Percentiles rank a stretch among this genome's conserved stretches.
phyloP scores from a whole-genome alignment of 768 basidiomycete species.

The Tubosaeta brunneosetosa region DNA sequence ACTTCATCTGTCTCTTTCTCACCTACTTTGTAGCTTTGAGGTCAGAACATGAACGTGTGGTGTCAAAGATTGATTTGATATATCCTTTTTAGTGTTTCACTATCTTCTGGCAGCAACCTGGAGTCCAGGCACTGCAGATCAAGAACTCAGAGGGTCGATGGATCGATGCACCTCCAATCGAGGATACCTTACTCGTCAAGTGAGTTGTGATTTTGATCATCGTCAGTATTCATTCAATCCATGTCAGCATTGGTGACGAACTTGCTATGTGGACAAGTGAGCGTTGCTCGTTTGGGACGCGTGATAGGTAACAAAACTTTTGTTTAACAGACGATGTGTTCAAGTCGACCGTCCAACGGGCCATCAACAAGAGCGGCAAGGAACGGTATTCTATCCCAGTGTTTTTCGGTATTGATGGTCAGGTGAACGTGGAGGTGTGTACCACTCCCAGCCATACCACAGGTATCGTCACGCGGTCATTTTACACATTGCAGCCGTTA shows the following conservation, averaged over 20 bases:
- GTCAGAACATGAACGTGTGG: slow-evolving; percentile 19
- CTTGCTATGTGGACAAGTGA: slow-evolving; percentile 86
- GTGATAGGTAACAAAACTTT: not conserved
- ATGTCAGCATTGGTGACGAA: slow-evolving; percentile 73
- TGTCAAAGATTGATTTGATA: not conserved
- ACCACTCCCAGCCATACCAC: no score
- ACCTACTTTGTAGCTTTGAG: slow-evolving; percentile 35
- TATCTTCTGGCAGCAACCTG: slow-evolving; percentile 77
- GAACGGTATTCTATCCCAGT: slow-evolving; percentile 81
- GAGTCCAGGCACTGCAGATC: slow-evolving; percentile 74
- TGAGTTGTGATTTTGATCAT: slow-evolving; percentile 26
- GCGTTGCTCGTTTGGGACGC: slow-evolving; percentile 12
- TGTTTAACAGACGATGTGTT: slow-evolving; percentile 69
- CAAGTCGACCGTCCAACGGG: slow-evolving; percentile 87
- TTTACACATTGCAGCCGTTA: slow-evolving; percentile 29
- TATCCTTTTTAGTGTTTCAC: slow-evolving; percentile 65
- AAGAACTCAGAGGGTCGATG: slow-evolving; percentile 72
- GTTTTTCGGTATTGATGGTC: slow-evolving; percentile 88
- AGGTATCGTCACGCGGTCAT: not conserved
- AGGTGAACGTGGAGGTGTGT: slow-evolving; percentile 71
- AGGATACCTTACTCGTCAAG: slow-evolving; percentile 86
- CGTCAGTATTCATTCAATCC: slow-evolving; percentile 22
- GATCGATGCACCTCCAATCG: slow-evolving; percentile 76
- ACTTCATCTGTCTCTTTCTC: not conserved
- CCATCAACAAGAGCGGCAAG: slow-evolving; percentile 67